Conservation (phyloP, 352 stramenopile genomes). For the Globisporangium splendens region DNA sequence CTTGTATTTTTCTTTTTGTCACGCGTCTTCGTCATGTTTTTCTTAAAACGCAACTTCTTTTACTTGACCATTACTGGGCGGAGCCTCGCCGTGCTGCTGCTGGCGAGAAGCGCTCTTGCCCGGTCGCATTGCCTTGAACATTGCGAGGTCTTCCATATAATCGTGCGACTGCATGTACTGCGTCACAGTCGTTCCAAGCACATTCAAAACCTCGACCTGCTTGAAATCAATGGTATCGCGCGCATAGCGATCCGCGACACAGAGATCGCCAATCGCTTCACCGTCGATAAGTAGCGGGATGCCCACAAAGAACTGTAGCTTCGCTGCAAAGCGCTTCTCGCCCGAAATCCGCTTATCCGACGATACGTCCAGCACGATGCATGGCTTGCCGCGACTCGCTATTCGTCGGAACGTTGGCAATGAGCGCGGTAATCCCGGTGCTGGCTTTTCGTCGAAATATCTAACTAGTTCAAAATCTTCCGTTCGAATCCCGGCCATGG, state of each 20-base stretch:
- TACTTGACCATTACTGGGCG: slow-evolving; percentile 20
- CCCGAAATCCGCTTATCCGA: slow-evolving; percentile 86
- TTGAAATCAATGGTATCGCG: slow-evolving; percentile 83
- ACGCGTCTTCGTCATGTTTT: not conserved
- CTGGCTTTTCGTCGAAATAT: slow-evolving; percentile 61
- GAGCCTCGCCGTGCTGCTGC: slow-evolving; percentile 1
- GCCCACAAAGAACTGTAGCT: slow-evolving; percentile 87
- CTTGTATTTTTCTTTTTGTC: not conserved
- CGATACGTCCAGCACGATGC: slow-evolving; percentile 84
- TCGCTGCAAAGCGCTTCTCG: slow-evolving; percentile 80
- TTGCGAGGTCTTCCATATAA: slow-evolving; percentile 69
- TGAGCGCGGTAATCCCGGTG: slow-evolving; percentile 59
- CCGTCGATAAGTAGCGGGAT: slow-evolving; percentile 82
- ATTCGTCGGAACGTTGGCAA: slow-evolving; percentile 85
- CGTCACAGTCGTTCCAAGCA: slow-evolving; percentile 84
- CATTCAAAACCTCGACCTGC: slow-evolving; percentile 81
- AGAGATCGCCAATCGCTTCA: slow-evolving; percentile 84
- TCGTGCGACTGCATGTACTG: slow-evolving; percentile 87
- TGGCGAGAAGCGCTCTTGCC: not conserved
- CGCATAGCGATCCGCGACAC: slow-evolving; percentile 74
- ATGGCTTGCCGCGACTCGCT: slow-evolving; percentile 81
- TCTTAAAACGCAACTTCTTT: slow-evolving; percentile 86
- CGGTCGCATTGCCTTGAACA: slow-evolving; percentile 53
- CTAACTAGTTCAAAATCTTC: slow-evolving; percentile 86
- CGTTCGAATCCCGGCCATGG: slow-evolving; percentile 85